Percentiles rank a stretch among this genome's conserved stretches.
Conservation (phyloP, 768 basidiomycete species). For the Aureoboletus auriporus region DNA sequence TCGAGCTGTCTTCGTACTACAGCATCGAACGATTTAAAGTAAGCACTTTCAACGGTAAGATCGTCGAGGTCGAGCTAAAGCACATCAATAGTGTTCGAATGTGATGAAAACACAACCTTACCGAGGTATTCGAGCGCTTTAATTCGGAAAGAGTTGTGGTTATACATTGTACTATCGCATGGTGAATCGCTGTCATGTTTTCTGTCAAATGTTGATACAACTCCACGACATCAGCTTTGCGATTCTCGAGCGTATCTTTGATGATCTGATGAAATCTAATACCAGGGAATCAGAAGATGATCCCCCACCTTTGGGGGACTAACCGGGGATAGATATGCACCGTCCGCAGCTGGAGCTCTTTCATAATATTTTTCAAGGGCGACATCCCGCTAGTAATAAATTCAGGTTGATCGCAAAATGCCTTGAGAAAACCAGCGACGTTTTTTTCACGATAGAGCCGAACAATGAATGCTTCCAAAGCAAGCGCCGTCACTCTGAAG, state of each 20-base stretch:
- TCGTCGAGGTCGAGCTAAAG: conserved; percentile 91
- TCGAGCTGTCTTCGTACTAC: conserved; percentile 88
- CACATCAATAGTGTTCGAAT: neutral
- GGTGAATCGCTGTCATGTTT: conserved; percentile 88
- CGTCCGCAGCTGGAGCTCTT: conserved; percentile 83
- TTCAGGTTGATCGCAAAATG: conserved; percentile 96
- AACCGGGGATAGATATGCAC: conserved; percentile 93
- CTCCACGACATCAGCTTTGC: conserved; percentile 89
- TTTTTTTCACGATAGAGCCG: conserved; percentile 90
- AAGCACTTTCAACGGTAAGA: conserved; percentile 86
- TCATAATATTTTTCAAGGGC: conserved; percentile 88
- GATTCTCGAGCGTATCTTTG: conserved; percentile 74
- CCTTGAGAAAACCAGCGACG: conserved; percentile 87
- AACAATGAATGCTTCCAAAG: conserved; percentile 89
- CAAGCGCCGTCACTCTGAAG: conserved; percentile 77
- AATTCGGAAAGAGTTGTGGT: conserved; percentile 83
- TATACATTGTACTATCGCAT: conserved; percentile 93
- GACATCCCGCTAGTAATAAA: conserved; percentile 90
- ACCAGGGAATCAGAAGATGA: neutral
- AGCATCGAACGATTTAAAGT: conserved; percentile 89
- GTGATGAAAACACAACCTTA: conserved; percentile 20
- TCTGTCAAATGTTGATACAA: conserved; percentile 82
- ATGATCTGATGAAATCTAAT: conserved; percentile 86
- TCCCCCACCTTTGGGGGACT: conserved; percentile 1
- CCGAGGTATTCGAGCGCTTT: conserved; percentile 79